Evolutionary conservation across 1,284 basidiomycete species (phyloP).

Genomic region (Cryptococcus sp.): DNA sequence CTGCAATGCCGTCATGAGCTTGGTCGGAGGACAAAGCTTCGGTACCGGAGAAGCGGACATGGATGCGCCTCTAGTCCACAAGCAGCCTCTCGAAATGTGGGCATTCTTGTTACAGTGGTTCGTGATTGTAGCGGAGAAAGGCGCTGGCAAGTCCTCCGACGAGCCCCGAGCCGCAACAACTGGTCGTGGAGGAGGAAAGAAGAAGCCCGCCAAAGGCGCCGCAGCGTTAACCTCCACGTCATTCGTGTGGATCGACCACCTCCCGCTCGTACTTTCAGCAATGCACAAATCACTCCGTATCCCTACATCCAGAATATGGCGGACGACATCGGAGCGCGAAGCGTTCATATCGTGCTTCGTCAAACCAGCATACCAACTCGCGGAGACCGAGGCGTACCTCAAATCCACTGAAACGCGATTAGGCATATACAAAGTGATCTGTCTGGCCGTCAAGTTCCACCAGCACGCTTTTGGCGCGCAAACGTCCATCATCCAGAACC

Average conservation of each 20-base stretch:
- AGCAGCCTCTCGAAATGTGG: conserved; percentile 78
- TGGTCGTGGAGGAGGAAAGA: conserved; percentile 62
- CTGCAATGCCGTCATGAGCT: conserved; percentile 36
- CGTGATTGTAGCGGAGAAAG: conserved; percentile 71
- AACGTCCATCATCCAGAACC: conserved; percentile 84
- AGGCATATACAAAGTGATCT: conserved; percentile 84
- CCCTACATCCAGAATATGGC: conserved; percentile 81
- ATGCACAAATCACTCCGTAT: conserved; percentile 73
- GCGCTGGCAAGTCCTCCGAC: conserved; percentile 57
- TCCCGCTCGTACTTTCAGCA: conserved; percentile 66
- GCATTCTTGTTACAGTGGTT: conserved; percentile 87
- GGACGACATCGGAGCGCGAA: conserved; percentile 78
- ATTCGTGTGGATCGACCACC: conserved; percentile 79
- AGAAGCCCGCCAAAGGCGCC: conserved; percentile 47
- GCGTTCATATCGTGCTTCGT: conserved; percentile 82
- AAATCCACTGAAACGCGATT: conserved; percentile 71
- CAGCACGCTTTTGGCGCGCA: conserved; percentile 81
- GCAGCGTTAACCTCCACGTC: conserved; percentile 21
- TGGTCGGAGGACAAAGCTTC: conserved; percentile 24
- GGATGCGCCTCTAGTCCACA: conserved; percentile 68
- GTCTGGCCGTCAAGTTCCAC: conserved; percentile 88
- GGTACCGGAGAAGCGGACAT: conserved; percentile 60
- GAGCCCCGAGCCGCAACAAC: conserved; percentile 19
- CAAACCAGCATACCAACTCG: conserved; percentile 79
- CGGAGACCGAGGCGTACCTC: conserved; percentile 86